These are phyloP conservation scores for Centella asiatica DNA, from an alignment of 129 eudicot genomes.

Conservation along the genomic window DNA sequence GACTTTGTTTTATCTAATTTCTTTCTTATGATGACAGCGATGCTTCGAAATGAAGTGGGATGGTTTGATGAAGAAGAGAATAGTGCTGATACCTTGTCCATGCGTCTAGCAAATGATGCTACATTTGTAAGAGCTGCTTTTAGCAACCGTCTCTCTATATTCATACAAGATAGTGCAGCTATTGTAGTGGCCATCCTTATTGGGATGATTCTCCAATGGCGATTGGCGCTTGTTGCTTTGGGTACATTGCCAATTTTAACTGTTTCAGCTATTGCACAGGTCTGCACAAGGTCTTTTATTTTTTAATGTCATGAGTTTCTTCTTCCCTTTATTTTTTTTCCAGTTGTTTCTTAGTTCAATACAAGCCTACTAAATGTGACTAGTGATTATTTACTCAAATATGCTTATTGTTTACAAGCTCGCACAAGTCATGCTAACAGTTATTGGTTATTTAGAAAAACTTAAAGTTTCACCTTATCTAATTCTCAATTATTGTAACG, in stretches of 20 bases:
- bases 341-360: background rate
- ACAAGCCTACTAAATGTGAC: background rate
- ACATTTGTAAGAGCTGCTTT: slow-evolving; percentile 97
- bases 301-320: background rate
- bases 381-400: too few relatives aligned
- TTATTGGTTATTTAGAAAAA: too few relatives aligned
- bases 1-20: background rate
- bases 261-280: slow-evolving; percentile 96
- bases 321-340: background rate
- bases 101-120: slow-evolving; percentile 98
- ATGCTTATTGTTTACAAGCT: too few relatives aligned
- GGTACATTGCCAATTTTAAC: slow-evolving; percentile 80
- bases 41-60: slow-evolving; percentile 98
- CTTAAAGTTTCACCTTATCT: too few relatives aligned
- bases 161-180: slow-evolving; percentile 86
- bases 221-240: slow-evolving; percentile 85
- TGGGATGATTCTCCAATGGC: slow-evolving; percentile 81
- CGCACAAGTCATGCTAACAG: too few relatives aligned
- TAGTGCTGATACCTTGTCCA: slow-evolving; percentile 82
- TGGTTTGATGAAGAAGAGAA: slow-evolving; percentile 99
- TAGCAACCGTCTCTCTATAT: slow-evolving; percentile 81
- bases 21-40: slow-evolving; percentile 42
- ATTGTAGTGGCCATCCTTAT: slow-evolving; percentile 73
- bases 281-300: slow-evolving; percentile 13
- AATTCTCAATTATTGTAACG: too few relatives aligned